Base-by-base conservation (phyloP, 2,329 filamentous ascomycete species). In the Ophiostoma sp. region DNA sequence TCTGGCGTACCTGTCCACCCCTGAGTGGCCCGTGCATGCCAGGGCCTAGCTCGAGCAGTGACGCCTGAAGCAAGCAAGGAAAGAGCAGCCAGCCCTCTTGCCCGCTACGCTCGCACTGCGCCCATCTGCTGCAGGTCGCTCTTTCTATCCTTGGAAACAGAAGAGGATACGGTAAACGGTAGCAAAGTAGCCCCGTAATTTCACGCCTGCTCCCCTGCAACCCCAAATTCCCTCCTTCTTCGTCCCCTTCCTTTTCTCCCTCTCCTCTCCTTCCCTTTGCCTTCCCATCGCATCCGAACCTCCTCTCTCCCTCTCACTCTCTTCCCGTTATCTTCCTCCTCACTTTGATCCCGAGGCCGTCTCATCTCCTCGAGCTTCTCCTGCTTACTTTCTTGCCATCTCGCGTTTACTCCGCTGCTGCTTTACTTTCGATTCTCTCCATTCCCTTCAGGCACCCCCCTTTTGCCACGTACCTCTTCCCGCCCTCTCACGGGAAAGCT, bases 161-260 rank as follows among this genome's bases (percentile, higher is more conserved):
- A 69, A 72, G 69, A 70, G 70, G 70, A 68, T 69, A 72, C 70
- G 66, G 70, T 69, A 69, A 65, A 70, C 68, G 64, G 66, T 67
- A 70, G 68, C 67, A 69, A 66, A 45, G 18, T 5, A n/a, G 63
- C 42, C 63, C 63, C 68, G 68, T 65, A 71, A 69, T 71, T 72
- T 70, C 68, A 64, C 68, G 14, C 55, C 42, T 44, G 52, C 67
- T 58, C 36, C 49, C 66, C 66, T 47, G 52, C 65, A 62, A 67
- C 65, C 47, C 69, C 47, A 68, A 70, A 62, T 62, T 68, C 52
- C 60, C 49, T 65, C 41, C 60, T 67, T 68, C 65, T 18, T 18
- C 14, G 18, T 36, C 14, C 42, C n/a, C 36, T 44, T 49, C 64
- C 67, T 65, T 63, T 64, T 66, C 44, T 55, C 55, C 55, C 55